Evolutionary conservation across 2,329 filamentous ascomycete species (phyloP).

Genomic region (Fusarium xyrophilum): DNA sequence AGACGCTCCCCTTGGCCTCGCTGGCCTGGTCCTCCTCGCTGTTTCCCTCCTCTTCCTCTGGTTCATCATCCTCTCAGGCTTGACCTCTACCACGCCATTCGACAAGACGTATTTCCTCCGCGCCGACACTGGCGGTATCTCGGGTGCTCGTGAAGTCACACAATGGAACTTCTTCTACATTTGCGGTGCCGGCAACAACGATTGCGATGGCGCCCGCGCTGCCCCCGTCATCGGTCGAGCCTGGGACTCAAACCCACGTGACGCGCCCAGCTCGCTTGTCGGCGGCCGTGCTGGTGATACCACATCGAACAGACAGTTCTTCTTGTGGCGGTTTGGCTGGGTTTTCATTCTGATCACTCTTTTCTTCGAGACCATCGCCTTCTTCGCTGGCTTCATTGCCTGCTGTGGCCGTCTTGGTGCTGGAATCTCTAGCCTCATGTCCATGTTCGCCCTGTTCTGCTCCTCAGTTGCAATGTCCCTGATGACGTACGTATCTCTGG

Average conservation of each 20-base stretch:
- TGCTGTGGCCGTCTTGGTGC: slow-evolving; percentile 75
- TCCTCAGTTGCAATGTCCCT: slow-evolving; percentile 70
- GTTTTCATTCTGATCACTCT: slow-evolving; percentile 87
- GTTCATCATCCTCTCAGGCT: slow-evolving; percentile 65
- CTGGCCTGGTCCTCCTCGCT: slow-evolving; percentile 57
- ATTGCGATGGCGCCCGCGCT: slow-evolving; percentile 69
- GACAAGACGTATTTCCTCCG: slow-evolving; percentile 85
- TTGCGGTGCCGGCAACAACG: slow-evolving; percentile 68
- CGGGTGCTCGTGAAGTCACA: slow-evolving; percentile 69
- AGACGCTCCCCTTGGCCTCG: slow-evolving; percentile 53
- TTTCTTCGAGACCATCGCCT: slow-evolving; percentile 74
- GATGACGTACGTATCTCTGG: slow-evolving; percentile 70
- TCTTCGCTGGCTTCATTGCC: slow-evolving; percentile 72
- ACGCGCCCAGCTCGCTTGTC: slow-evolving; percentile 54
- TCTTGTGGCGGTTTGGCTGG: slow-evolving; percentile 91
- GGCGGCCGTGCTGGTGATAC: slow-evolving; percentile 61
- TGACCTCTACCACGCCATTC: slow-evolving; percentile 61
- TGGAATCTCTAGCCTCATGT: slow-evolving; percentile 67
- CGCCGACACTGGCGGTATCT: slow-evolving; percentile 76
- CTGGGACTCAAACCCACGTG: slow-evolving; percentile 58
- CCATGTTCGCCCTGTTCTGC: slow-evolving; percentile 70
- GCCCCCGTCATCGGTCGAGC: slow-evolving; percentile 77
- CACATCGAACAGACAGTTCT: slow-evolving; percentile 71
- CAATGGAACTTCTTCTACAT: slow-evolving; percentile 94
- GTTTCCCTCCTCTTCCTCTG: slow-evolving; percentile 61